phyloP scores from a whole-genome alignment of 768 basidiomycete genomes.

The Tulasnella sp. region DNA sequence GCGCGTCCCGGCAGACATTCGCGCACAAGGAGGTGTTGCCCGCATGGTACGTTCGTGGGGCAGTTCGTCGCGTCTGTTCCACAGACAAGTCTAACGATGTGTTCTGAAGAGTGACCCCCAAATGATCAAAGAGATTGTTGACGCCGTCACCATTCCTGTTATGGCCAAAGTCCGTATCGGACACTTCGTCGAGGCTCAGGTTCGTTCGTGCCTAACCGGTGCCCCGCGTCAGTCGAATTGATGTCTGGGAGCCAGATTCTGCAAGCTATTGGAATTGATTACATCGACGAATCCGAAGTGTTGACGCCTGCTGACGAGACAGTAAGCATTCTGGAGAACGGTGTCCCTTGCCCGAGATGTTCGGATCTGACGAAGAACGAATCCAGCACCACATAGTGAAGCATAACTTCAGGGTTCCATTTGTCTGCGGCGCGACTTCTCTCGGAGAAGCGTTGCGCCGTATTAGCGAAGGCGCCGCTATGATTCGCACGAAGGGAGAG shows the following conservation, averaged over 20 bases:
- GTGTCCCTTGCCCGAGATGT: not conserved
- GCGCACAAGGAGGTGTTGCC: slow-evolving; percentile 87
- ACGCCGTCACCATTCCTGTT: slow-evolving; percentile 92
- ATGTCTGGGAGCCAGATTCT: slow-evolving; percentile 58
- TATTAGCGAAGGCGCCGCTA: slow-evolving; percentile 95
- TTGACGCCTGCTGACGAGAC: slow-evolving; percentile 89
- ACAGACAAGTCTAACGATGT: not conserved
- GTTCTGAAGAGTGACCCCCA: slow-evolving; percentile 76
- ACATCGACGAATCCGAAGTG: slow-evolving; percentile 93
- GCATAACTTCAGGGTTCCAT: slow-evolving; percentile 89
- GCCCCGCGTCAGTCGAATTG: not conserved
- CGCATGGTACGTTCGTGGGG: slow-evolving; percentile 69
- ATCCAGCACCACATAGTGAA: slow-evolving; percentile 88
- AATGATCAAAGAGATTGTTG: slow-evolving; percentile 95
- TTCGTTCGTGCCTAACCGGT: slow-evolving; percentile 35
- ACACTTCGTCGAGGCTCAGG: slow-evolving; percentile 96
- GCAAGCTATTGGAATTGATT: slow-evolving; percentile 91
- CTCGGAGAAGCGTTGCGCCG: slow-evolving; percentile 94
- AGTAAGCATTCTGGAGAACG: not conserved
- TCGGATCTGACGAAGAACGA: not conserved
- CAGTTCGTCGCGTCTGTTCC: slow-evolving; percentile 24
- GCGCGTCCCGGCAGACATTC: slow-evolving; percentile 92
- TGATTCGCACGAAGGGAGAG: slow-evolving; percentile 97
- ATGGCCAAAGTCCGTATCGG: slow-evolving; percentile 97
- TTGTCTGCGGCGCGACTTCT: slow-evolving; percentile 93